A percentile compares a stretch with the other conserved stretches of the same genome.
phyloP scores from a whole-genome alignment of 306 rosid genomes.

The Dalbergia cultrata region DNA sequence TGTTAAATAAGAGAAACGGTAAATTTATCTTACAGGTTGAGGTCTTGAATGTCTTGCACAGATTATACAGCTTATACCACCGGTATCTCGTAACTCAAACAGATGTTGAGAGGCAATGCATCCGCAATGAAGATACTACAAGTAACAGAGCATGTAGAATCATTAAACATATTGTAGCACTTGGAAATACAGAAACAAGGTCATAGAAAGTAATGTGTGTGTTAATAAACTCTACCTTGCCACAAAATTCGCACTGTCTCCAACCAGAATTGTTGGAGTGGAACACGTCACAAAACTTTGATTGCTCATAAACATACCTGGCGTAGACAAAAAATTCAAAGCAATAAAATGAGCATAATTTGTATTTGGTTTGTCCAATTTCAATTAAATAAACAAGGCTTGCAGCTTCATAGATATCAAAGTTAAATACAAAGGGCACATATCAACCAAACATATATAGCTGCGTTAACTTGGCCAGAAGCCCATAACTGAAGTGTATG shows the following conservation, averaged over 20 bases:
- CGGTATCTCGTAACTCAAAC: constrained; percentile 68
- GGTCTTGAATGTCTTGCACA: constrained; percentile 55
- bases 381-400: not conserved
- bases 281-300: constrained; percentile 65
- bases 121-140: constrained; percentile 82
- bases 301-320: constrained; percentile 79
- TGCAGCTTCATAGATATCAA: not conserved
- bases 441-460: not conserved
- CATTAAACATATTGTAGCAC: not conserved
- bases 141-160: constrained; percentile 5
- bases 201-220: not conserved
- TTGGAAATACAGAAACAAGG: not conserved
- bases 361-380: constrained; percentile 3
- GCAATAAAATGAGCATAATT: constrained; percentile 15
- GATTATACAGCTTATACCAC: constrained; percentile 70
- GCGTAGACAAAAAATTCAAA: not conserved
- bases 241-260: constrained; percentile 72
- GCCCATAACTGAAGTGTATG: not conserved
- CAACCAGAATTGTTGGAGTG: constrained; percentile 77
- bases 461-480: not conserved
- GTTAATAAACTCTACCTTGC: constrained; percentile 59
- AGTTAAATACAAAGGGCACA: not conserved
- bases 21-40: constrained; percentile 56
- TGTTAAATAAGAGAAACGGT: not conserved
- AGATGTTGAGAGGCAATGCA: constrained; percentile 66